phyloP scores from a whole-genome alignment of 345 rosid genomes.

The Toxicodendron radicans region DNA sequence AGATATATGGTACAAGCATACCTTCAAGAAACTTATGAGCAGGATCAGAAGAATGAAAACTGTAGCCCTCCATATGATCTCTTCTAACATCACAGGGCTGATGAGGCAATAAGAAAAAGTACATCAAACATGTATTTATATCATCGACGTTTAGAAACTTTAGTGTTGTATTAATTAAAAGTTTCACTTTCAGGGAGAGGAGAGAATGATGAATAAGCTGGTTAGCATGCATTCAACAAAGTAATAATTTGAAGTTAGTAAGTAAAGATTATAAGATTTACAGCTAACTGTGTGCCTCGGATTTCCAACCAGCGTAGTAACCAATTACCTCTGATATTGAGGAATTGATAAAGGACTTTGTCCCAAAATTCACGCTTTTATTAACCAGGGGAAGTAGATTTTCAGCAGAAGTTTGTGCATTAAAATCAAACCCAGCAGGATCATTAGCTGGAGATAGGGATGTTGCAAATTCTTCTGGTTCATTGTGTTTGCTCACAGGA shows the following conservation, averaged over 20 bases:
- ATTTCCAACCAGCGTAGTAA: not conserved
- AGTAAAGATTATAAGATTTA: not conserved
- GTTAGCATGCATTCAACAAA: not conserved
- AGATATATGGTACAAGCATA: not conserved
- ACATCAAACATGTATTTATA: slow-evolving; percentile 2
- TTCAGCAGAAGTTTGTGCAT: not conserved
- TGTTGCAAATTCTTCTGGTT: slow-evolving; percentile 4
- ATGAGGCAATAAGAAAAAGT: slow-evolving; percentile 11
- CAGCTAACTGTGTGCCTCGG: not conserved
- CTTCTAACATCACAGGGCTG: slow-evolving; percentile 23
- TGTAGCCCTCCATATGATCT: not conserved
- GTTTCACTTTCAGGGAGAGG: not conserved
- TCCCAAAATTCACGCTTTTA: slow-evolving; percentile 11
- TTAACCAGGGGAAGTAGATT: not conserved
- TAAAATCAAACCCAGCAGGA: slow-evolving; percentile 10
- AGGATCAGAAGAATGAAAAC: slow-evolving; percentile 10
- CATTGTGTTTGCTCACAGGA: slow-evolving; percentile 3
- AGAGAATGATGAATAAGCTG: not conserved
- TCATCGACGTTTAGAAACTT: not conserved
- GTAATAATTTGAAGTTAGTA: not conserved
- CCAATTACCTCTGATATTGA: slow-evolving; percentile 10
- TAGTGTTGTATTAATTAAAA: not conserved
- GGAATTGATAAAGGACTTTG: not conserved
- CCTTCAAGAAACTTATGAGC: slow-evolving; percentile 23
- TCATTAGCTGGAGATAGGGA: slow-evolving; percentile 4